These are phyloP conservation scores for Jimgerdemannia flammicorona DNA, from an alignment of 192 early-diverging fungal species.

Conservation along the genomic window DNA sequence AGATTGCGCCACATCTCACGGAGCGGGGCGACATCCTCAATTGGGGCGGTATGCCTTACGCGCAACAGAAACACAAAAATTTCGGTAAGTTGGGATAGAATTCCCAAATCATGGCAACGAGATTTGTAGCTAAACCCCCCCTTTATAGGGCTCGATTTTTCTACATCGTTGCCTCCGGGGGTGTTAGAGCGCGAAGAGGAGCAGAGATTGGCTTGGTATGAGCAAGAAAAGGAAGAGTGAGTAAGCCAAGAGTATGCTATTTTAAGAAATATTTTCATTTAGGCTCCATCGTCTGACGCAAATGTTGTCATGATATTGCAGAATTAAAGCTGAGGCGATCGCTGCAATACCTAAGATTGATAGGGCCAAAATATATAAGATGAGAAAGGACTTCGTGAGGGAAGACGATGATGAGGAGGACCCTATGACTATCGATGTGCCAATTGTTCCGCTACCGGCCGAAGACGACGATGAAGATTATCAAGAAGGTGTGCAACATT, in stretches of 20 bases:
- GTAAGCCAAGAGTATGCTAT: conserved; percentile 16
- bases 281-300: background rate
- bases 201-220: conserved; percentile 32
- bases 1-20: conserved; percentile 57
- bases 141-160: conserved; percentile 54
- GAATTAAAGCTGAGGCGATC: conserved; percentile 12
- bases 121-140: too few species aligned
- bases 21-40: conserved; percentile 56
- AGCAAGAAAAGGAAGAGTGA: conserved; percentile 41
- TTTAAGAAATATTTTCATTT: conserved; percentile 1
- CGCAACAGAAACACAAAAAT: conserved; percentile 48
- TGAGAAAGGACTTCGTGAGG: conserved; percentile 27
- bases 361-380: conserved; percentile 18
- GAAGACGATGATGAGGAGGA: conserved; percentile 31
- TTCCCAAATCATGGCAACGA: too few species aligned
- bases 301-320: conserved; percentile 4
- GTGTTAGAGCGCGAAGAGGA: conserved; percentile 48
- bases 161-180: conserved; percentile 34
- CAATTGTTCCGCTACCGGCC: conserved; percentile 26
- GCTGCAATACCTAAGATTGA: conserved; percentile 15
- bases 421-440: conserved; percentile 1
- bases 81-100: too few species aligned
- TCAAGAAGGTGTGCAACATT: conserved; percentile 12
- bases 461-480: conserved; percentile 39
- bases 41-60: conserved; percentile 64